Conservation (phyloP, 495 filamentous ascomycete genomes). For the Talaromyces proteolyticus region DNA sequence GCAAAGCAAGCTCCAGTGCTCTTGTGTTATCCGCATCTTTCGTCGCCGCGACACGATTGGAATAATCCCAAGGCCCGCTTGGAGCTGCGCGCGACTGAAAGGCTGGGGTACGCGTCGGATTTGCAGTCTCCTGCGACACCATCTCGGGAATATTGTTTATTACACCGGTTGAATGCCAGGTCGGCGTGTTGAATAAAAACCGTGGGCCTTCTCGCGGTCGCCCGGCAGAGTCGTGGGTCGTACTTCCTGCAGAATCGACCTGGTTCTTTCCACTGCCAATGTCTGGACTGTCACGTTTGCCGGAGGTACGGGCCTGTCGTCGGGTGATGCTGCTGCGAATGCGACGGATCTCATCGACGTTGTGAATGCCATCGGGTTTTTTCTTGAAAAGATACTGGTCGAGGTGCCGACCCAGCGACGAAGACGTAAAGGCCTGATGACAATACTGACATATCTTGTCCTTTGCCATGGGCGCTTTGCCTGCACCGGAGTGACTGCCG, state of each 20-base stretch:
- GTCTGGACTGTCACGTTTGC: slow-evolving; percentile 49
- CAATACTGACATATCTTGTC: slow-evolving; percentile 85
- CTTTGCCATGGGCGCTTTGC: slow-evolving; percentile 49
- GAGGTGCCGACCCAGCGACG: slow-evolving; percentile 85
- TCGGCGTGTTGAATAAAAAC: slow-evolving; percentile 53
- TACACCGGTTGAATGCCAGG: slow-evolving; percentile 76
- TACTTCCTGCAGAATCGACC: slow-evolving; percentile 15
- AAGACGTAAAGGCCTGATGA: slow-evolving; percentile 79
- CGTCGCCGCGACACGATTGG: slow-evolving; percentile 49
- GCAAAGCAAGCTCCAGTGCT: slow-evolving; percentile 78
- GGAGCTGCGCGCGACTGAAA: slow-evolving; percentile 37
- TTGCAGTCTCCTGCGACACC: slow-evolving; percentile 26
- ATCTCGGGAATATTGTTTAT: slow-evolving; percentile 66
- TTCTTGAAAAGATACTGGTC: slow-evolving; percentile 86
- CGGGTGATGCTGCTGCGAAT: slow-evolving; percentile 78
- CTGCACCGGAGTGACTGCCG: slow-evolving; percentile 18
- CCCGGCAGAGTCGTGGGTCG: slow-evolving; percentile 14
- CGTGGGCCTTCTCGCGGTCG: slow-evolving; percentile 36
- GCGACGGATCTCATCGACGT: slow-evolving; percentile 80
- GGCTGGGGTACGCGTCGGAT: slow-evolving; percentile 31
- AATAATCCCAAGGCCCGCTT: slow-evolving; percentile 49
- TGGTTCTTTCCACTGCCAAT: slow-evolving; percentile 21
- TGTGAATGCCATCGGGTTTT: slow-evolving; percentile 82
- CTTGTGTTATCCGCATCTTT: slow-evolving; percentile 65
- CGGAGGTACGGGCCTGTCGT: slow-evolving; percentile 62